Evolutionary conservation across 164 flowering plant species (phyloP).

Genomic region (Chimonanthus salicifolius): DNA sequence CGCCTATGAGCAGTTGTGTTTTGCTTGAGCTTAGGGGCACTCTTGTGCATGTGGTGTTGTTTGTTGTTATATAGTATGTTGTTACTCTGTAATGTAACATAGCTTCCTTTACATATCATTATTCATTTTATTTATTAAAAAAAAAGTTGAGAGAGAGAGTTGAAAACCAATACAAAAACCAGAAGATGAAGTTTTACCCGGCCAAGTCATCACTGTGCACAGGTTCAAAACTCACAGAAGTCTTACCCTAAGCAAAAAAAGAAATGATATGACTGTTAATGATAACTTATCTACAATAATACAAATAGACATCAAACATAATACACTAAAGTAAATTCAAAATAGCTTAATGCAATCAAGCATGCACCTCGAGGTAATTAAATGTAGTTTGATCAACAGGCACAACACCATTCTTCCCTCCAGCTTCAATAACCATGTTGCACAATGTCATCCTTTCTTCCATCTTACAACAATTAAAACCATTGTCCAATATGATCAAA

Average conservation of each 20-base stretch:
- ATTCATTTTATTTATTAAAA: no score
- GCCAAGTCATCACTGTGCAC: conserved; percentile 87
- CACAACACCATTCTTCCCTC: conserved; percentile 96
- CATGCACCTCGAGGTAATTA: conserved; percentile 74
- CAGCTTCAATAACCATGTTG: conserved; percentile 99
- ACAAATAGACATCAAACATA: background rate
- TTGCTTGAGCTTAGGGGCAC: no score
- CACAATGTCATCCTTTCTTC: conserved; percentile 99
- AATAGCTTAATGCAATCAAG: background rate
- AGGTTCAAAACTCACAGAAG: conserved; percentile 71
- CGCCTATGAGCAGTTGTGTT: no score
- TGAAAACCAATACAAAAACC: no score
- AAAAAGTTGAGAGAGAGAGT: no score
- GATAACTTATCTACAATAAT: background rate
- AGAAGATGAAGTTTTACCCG: conserved; percentile 38
- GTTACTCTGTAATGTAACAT: no score
- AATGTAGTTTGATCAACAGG: conserved; percentile 88
- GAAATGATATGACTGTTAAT: background rate
- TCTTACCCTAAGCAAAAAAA: conserved; percentile 54
- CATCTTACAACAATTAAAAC: conserved; percentile 45
- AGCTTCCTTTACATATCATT: no score
- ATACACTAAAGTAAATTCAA: background rate
- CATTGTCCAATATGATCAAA: background rate
- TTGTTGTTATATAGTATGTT: no score
- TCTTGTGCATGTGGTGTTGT: no score